Evolutionary conservation across 441 rosid species (phyloP).

Genomic region (Codiaeum variegatum): DNA sequence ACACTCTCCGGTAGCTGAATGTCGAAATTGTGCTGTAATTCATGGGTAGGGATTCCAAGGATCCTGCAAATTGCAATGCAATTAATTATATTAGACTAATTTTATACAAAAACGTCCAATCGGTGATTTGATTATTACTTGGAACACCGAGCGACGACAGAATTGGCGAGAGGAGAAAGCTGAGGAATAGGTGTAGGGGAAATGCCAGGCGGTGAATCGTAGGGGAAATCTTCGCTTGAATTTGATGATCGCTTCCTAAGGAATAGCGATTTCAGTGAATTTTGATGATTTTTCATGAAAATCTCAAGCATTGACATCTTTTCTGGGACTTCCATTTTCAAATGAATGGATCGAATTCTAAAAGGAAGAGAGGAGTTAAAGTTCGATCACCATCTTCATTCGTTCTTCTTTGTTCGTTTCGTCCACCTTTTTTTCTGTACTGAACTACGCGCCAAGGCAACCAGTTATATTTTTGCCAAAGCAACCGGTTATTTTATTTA

Average conservation of each 20-base stretch:
- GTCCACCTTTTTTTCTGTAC: background rate
- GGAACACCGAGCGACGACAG: slow-evolving; percentile 86
- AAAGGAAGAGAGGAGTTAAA: background rate
- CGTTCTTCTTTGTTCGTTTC: background rate
- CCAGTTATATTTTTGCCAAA: slow-evolving; percentile 8
- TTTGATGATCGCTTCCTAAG: slow-evolving; percentile 43
- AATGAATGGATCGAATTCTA: background rate
- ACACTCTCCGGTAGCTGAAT: slow-evolving; percentile 68
- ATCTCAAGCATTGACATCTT: slow-evolving; percentile 46
- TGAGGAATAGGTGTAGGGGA: slow-evolving; percentile 69
- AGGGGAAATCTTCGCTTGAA: slow-evolving; percentile 19
- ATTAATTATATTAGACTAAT: background rate
- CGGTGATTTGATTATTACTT: slow-evolving; percentile 34
- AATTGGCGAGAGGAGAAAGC: slow-evolving; percentile 74
- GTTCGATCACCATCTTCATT: background rate
- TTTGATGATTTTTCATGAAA: slow-evolving; percentile 55
- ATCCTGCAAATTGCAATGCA: slow-evolving; percentile 36
- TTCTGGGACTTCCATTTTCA: slow-evolving; percentile 23
- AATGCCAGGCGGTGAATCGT: slow-evolving; percentile 28
- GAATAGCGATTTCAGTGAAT: slow-evolving; percentile 59
- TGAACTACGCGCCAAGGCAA: slow-evolving; percentile 3
- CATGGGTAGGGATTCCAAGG: slow-evolving; percentile 57
- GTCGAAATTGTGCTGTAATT: slow-evolving; percentile 64
- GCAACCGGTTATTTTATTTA: no score
- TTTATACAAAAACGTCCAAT: background rate